phyloP scores from a whole-genome alignment of 148 eudicot species.

The Drosera capensis region DNA sequence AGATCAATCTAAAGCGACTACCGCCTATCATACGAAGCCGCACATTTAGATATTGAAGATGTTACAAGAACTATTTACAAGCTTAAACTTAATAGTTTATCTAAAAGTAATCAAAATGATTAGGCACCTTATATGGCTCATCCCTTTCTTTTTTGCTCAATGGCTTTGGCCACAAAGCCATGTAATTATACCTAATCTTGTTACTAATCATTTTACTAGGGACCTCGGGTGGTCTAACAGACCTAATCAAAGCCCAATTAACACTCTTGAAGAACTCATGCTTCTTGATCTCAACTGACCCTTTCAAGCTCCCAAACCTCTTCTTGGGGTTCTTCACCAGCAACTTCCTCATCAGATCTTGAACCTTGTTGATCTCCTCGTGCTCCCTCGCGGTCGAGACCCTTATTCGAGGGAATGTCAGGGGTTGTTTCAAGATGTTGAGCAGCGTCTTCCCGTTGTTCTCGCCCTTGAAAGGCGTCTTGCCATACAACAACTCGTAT shows the following conservation, averaged over 20 bases:
- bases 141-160: slow-evolving; percentile 59
- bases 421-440: slow-evolving; percentile 27
- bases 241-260: too few species aligned
- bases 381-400: slow-evolving; percentile 26
- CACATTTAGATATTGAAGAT: too few species aligned
- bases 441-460: slow-evolving; percentile 27
- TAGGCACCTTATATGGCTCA: slow-evolving; percentile 60
- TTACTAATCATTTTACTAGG: too few species aligned
- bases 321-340: slow-evolving; percentile 52
- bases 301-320: slow-evolving; percentile 44
- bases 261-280: too few species aligned
- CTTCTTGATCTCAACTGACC: too few species aligned
- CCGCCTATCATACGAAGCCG: too few species aligned
- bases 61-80: too few species aligned
- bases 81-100: too few species aligned
- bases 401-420: slow-evolving; percentile 21
- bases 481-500: slow-evolving; percentile 27
- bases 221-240: too few species aligned
- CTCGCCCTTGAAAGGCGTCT: slow-evolving; percentile 35
- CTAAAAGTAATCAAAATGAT: slow-evolving; percentile 70
- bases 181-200: not conserved
- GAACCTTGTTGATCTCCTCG: slow-evolving; percentile 13
- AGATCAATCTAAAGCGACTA: too few species aligned
- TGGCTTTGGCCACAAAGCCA: not conserved
- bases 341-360: slow-evolving; percentile 48